These are phyloP conservation scores for Boehmeria nivea DNA, from an alignment of 306 rosid species.

Conservation along the genomic window DNA sequence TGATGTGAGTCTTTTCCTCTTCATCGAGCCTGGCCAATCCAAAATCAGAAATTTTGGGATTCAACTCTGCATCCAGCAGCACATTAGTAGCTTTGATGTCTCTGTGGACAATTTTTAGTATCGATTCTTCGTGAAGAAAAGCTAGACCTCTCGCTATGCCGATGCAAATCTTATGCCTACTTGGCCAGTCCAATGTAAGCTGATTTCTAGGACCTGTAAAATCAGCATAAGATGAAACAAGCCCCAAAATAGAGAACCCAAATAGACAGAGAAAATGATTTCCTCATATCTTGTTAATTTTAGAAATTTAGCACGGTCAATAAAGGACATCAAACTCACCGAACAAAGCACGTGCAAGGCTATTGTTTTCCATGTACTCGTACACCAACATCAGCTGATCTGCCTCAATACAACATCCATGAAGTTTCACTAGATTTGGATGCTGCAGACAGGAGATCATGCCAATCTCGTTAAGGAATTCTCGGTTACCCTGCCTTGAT, in stretches of 20 bases:
- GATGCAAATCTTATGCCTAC: constrained; percentile 54
- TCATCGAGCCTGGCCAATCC: constrained; percentile 74
- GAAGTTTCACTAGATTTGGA: constrained; percentile 73
- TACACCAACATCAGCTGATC: constrained; percentile 60
- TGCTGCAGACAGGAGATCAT: constrained; percentile 64
- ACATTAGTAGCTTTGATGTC: constrained; percentile 82
- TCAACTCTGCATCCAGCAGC: constrained; percentile 50
- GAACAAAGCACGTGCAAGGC: constrained; percentile 60
- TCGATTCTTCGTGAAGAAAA: constrained; percentile 70
- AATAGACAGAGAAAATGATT: background rate
- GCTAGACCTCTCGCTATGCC: constrained; percentile 80
- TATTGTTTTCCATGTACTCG: constrained; percentile 73
- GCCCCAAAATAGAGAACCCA: background rate
- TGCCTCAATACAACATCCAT: constrained; percentile 66
- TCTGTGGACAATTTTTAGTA: constrained; percentile 64
- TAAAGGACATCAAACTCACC: constrained; percentile 37
- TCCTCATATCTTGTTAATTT: background rate
- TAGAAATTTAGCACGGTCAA: background rate
- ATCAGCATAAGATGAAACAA: background rate
- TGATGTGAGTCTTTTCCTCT: constrained; percentile 65
- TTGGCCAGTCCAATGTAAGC: constrained; percentile 49
- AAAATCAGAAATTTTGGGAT: constrained; percentile 74
- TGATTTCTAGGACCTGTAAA: constrained; percentile 29
- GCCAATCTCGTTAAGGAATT: constrained; percentile 72
- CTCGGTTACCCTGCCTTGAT: constrained; percentile 73